Conservation (phyloP, 495 filamentous ascomycete species). For the Trypethelium eluteriae region DNA sequence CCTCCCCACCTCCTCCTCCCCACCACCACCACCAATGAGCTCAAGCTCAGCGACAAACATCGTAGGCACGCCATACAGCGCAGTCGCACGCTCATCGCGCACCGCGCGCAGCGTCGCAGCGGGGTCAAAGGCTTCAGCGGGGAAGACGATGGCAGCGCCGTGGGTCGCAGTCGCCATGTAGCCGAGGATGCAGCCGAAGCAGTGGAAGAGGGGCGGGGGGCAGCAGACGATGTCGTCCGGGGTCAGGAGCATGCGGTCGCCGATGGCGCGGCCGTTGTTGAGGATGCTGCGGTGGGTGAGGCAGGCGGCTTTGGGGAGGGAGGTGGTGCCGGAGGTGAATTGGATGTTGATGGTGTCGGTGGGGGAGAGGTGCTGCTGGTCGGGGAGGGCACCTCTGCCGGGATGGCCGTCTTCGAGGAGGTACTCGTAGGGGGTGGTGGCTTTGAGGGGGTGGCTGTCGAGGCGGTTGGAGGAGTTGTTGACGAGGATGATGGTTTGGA, state of each 20-base stretch:
- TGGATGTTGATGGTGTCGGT: slow-evolving; percentile 88
- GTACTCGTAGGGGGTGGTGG: slow-evolving; percentile 49
- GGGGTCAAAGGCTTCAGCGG: slow-evolving; percentile 80
- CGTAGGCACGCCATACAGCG: slow-evolving; percentile 86
- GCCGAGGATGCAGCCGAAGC: slow-evolving; percentile 84
- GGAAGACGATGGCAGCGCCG: slow-evolving; percentile 73
- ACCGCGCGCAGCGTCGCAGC: slow-evolving; percentile 60
- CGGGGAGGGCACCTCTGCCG: slow-evolving; percentile 23
- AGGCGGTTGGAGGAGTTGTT: slow-evolving; percentile 68
- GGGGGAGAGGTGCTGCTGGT: slow-evolving; percentile 46
- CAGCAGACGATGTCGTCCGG: slow-evolving; percentile 68
- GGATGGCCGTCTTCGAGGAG: slow-evolving; percentile 44
- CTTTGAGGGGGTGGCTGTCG: slow-evolving; percentile 40
- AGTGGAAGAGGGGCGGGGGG: slow-evolving; percentile 85
- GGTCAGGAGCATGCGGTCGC: slow-evolving; percentile 71
- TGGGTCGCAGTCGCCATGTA: slow-evolving; percentile 93
- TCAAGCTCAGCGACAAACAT: slow-evolving; percentile 92
- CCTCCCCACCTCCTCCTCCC: slow-evolving; percentile 35
- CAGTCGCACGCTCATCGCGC: slow-evolving; percentile 69
- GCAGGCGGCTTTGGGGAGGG: slow-evolving; percentile 83
- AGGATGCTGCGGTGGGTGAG: slow-evolving; percentile 76
- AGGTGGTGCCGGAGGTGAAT: slow-evolving; percentile 92
- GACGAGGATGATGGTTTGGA: slow-evolving; percentile 64
- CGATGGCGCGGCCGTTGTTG: slow-evolving; percentile 82
- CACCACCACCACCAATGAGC: slow-evolving; percentile 40